These are phyloP conservation scores for Ammopiptanthus mongolicus DNA, from an alignment of 306 rosid genomes.

Conservation along the genomic window DNA sequence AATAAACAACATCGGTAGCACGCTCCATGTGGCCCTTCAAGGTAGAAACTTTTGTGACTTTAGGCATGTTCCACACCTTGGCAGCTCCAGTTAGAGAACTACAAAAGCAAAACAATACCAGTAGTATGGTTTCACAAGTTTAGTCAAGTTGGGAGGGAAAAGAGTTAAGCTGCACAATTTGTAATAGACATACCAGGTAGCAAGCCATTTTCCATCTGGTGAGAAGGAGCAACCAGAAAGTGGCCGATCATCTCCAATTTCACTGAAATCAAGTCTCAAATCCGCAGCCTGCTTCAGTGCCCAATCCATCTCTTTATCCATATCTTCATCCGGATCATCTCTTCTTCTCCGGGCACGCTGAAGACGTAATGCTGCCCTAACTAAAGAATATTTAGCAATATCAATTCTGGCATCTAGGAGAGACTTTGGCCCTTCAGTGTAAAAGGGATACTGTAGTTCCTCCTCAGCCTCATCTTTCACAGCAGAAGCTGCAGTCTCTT, in stretches of 20 bases:
- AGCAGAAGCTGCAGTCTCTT: conserved; percentile 71
- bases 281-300: conserved; percentile 63
- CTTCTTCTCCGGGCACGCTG: too few species aligned
- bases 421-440: conserved; percentile 74
- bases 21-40: conserved; percentile 89
- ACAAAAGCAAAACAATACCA: conserved; percentile 27
- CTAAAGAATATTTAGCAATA: conserved; percentile 68
- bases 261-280: conserved; percentile 80
- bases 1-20: conserved; percentile 79
- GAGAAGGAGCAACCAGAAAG: conserved; percentile 87
- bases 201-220: too few species aligned
- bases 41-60: conserved; percentile 50
- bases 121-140: conserved; percentile 11
- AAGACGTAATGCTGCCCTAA: conserved; percentile 53
- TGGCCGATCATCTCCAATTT: conserved; percentile 94
- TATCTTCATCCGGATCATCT: too few species aligned
- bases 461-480: conserved; percentile 65
- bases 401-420: conserved; percentile 63
- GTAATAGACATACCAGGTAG: conserved; percentile 56
- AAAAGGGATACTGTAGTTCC: conserved; percentile 76
- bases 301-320: conserved; percentile 82
- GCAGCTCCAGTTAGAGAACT: conserved; percentile 78
- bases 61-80: conserved; percentile 93
- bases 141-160: background rate
- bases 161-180: conserved; percentile 7